Evolutionary conservation across 495 filamentous ascomycete species (phyloP), one percentile per base, ranked within the genome.

Genomic region (Penicillium bialowiezense): DNA sequence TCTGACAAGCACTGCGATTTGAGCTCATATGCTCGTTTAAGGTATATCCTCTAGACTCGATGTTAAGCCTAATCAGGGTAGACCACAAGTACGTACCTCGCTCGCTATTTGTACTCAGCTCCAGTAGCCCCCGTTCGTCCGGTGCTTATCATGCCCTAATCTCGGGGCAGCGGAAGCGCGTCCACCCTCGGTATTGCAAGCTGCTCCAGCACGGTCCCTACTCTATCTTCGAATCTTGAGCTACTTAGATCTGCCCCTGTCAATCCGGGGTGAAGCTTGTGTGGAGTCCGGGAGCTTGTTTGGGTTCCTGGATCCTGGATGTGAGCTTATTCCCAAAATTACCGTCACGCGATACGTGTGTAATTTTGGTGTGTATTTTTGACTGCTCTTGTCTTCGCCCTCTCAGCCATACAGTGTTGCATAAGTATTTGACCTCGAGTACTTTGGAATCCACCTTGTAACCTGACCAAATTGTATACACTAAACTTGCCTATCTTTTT

Each of bases 241-340:
- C 43, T 15, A 7, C 28, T 28, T 31, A n/a, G 35, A 7, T 29
- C 26, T 14, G 21, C 34, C 32, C 34, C 52, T 50, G 54, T 42
- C 7, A 55, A 63, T 64, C 60, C 41, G 60, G 60, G 60, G 58
- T 58, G 36, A 44, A 64, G 60, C 60, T 64, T 49, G 45, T 52
- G 60, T 64, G 60, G 60, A 58, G 58, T 41, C 46, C 32, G 42
- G 42, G 43, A 45, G 43, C 20, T 45, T 36, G 19, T 45, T 36
- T 44, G 31, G 9, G 1, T 31, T 20, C 29, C 29, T 32, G 29
- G 29, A 10, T 41, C 36, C 28, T 48, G 18, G 36, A 28, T 29
- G 3, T 48, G 24, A 48, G 45, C 45, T 48, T 48, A 48, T 33
- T 20, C 23, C 23, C 31, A 45, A 45, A 45, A 45, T 48, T 48